Percentiles rank a stretch among this genome's conserved stretches.
Evolutionary conservation across 257 asterid genomes (phyloP).

Genomic region (Nicotiana tomentosiformis): DNA sequence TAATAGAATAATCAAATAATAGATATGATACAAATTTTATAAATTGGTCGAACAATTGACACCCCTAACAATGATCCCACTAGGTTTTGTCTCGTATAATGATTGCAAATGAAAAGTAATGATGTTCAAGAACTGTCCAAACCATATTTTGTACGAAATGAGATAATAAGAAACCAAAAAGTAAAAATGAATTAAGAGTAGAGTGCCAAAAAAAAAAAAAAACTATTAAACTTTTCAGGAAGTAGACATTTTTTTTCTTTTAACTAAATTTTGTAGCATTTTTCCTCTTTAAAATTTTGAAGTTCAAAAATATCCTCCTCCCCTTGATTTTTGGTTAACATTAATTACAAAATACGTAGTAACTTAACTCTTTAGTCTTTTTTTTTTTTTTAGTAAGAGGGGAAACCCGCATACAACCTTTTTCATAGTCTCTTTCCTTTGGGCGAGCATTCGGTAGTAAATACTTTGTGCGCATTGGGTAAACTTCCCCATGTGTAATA

Average conservation of each 20-base stretch:
- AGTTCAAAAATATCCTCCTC: neutral
- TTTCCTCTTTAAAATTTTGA: neutral
- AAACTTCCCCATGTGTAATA: too few relatives aligned
- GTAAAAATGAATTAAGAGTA: neutral
- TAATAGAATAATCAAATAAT: too few relatives aligned
- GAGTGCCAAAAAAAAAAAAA: neutral
- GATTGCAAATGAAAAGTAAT: neutral
- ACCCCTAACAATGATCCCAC: neutral
- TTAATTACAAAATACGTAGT: neutral
- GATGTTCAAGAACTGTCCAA: neutral
- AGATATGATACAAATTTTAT: too few relatives aligned
- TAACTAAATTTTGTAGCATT: neutral
- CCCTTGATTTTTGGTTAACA: neutral
- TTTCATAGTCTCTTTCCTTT: too few relatives aligned
- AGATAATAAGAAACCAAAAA: neutral
- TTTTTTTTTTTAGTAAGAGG: too few relatives aligned
- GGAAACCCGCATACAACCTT: too few relatives aligned
- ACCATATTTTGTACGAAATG: neutral
- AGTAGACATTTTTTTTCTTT: neutral
- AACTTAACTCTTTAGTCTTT: too few relatives aligned
- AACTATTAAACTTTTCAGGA: neutral
- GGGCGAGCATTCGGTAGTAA: too few relatives aligned
- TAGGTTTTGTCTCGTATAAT: neutral
- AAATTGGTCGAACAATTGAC: too few relatives aligned
- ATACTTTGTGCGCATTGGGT: too few relatives aligned